Evolutionary conservation across 2,329 filamentous ascomycete species (phyloP), one percentile per base, ranked within the genome.

Genomic region (Meredithiella fracta): DNA sequence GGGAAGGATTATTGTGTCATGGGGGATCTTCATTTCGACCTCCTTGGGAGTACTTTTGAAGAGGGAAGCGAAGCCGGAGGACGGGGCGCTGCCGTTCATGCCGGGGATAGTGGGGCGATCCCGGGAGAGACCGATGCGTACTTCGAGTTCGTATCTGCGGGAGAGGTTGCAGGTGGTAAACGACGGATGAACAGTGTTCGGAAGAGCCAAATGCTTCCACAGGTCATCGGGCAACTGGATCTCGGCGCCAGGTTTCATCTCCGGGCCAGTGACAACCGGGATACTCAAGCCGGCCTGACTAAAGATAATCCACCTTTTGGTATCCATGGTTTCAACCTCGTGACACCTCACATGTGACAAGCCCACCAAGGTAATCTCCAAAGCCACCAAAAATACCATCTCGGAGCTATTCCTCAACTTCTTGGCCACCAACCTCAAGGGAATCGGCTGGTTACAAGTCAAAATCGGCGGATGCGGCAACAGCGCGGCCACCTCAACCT

Each of bases 161-260:
- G 78, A 77, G 51, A 97, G 77, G 67, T 97, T 97, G 69, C 92
- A 98, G 1, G 89, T 87, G 51, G 80, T 74, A 65, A 98, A 98
- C 0, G 82, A 83, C 0, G 92, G 92, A 8, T 88, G 83, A 9
- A 98, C 80, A 0, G 86, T 91, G 65, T 87, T 92, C 1, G 91
- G 92, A 4, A 97, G 72, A 0, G 80, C 73, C 52, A 79, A 73
- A 42, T 73, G 73, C 60, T 78, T 78, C 92, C 92, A 98, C 42
- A 91, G 65, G 1, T 73, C 74, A 51, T 79, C 71, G 56, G 89
- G 83, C 23, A 94, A 66, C n/a, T 77, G 73, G 57, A 82, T 72
- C 63, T 94, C 86, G 9, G 78, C 78, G 49, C 80, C 80, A 5
- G 80, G 71, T 2, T 81, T 67, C 55, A 75, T 75, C 7, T 83